These are phyloP conservation scores for Remersonia thermophila DNA, from an alignment of 2,329 filamentous ascomycete species.

Conservation along the genomic window DNA sequence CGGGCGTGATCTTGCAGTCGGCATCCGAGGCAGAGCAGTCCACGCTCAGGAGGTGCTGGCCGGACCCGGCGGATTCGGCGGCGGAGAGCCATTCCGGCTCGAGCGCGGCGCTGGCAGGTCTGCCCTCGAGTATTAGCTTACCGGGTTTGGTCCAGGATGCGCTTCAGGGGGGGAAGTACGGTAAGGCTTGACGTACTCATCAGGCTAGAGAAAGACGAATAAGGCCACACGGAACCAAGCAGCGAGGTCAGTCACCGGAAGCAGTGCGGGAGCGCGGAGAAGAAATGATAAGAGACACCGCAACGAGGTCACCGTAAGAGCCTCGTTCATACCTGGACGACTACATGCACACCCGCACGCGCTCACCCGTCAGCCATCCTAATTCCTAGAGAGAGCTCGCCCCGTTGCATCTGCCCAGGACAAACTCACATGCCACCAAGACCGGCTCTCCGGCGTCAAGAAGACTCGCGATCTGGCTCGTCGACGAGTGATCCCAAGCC, in stretches of 20 bases:
- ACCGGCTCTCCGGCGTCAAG: constrained; percentile 1
- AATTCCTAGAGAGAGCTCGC: no score
- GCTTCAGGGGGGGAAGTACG: no score
- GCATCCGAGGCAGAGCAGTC: constrained; percentile 13
- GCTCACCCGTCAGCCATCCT: no score
- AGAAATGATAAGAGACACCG: no score
- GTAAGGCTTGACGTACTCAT: constrained; percentile 10
- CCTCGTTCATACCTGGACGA: constrained; percentile 1
- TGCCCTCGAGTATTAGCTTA: not conserved
- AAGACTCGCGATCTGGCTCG: not conserved
- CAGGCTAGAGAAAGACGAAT: constrained; percentile 6
- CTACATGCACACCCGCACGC: no score
- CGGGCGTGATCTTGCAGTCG: constrained; percentile 10
- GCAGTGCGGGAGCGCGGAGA: no score
- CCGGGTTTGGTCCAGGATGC: no score
- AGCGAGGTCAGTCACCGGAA: no score
- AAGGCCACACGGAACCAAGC: no score
- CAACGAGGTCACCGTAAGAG: no score
- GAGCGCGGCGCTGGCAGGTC: constrained; percentile 12
- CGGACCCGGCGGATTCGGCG: not conserved
- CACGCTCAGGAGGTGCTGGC: constrained; percentile 13
- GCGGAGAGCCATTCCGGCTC: constrained; percentile 16
- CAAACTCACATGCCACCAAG: constrained; percentile 9
- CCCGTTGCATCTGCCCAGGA: no score
- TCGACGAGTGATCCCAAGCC: constrained; percentile 4